Evolutionary conservation across 2,329 filamentous ascomycete species (phyloP).

Genomic region (Fusarium equiseti): DNA sequence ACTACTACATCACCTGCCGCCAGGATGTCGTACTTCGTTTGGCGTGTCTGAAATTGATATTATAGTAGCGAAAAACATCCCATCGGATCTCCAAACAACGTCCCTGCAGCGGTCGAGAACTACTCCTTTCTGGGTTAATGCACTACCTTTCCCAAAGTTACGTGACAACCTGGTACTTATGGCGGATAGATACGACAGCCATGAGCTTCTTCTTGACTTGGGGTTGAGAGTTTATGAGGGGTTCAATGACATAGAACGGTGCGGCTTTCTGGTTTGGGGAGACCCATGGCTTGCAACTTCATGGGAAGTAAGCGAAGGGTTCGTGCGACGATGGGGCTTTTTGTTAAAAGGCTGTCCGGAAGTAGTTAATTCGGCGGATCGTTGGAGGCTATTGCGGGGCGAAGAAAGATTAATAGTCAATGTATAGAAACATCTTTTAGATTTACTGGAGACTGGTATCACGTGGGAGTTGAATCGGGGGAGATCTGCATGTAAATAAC

Average conservation of each 20-base stretch:
- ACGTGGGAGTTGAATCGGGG: not conserved
- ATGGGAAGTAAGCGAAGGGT: constrained; percentile 4
- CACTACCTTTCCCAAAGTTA: not conserved
- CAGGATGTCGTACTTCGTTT: not conserved
- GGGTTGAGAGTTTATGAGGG: not conserved
- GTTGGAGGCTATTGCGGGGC: not conserved
- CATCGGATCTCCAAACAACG: not conserved
- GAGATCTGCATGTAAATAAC: not conserved
- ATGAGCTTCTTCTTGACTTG: not conserved
- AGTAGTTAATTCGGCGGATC: not conserved
- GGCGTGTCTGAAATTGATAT: not conserved
- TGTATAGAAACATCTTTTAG: not conserved
- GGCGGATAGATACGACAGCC: not conserved
- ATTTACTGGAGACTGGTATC: too few relatives aligned
- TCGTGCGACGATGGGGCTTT: not conserved
- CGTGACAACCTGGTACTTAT: not conserved
- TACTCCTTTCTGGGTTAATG: not conserved
- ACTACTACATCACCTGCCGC: not conserved
- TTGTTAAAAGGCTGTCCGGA: not conserved
- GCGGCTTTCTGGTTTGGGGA: constrained; percentile 1
- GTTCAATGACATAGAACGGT: not conserved
- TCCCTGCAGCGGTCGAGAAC: not conserved
- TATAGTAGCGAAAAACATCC: accelerated
- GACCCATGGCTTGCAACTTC: not conserved
- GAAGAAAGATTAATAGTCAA: not conserved